Evolutionary conservation across 2,329 filamentous ascomycete genomes (phyloP), one percentile per base, ranked within the genome.

Genomic region (Fusarium odoratissimum): DNA sequence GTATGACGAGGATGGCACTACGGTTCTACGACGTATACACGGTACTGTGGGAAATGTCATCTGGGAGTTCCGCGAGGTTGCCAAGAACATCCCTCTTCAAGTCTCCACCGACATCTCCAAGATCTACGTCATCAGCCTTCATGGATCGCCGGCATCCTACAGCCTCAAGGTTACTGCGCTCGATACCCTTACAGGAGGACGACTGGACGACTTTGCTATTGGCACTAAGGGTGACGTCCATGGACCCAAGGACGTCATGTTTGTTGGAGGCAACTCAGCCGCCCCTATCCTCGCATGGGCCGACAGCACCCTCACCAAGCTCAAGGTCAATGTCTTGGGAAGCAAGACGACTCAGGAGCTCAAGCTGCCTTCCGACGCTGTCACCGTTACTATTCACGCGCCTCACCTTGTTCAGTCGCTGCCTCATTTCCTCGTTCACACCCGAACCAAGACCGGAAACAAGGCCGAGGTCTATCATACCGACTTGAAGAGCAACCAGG

Each of bases 401-500:
- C 92, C 94, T 21, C 90, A 91, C 72, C 86, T 92, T 61, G 83
- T 90, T 35, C 92, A 93, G 77, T 92, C 93, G 8, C 86, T 91
- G 49, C 87, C 94, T 41, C 94, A 97, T 83, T 97, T 98, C 83
- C 84, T 98, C 37, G 92, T 97, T 9, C 93, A 97, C 75, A 94
- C 90, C 75, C 87, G 91, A 75, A 93, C 93, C 1, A 86, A 86
- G 40, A 85, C 85, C 6, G 90, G 90, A 23, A 93, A 95, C 79
- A 94, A 93, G 85, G 95, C 92, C 6, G 92, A 97, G 69, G 92
- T 98, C 35, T 98, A 92, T 79, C 94, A 97, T 76, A 88, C 97
- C 66, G 89, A 97, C 75, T 82, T 93, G 57, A 91, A 91, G 82
- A 91, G 86, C 66, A 89, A 87, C 60, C 88, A 87, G 23, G 87